A percentile compares a stretch with the other conserved stretches of the same genome.
phyloP scores from a whole-genome alignment of 2,329 filamentous ascomycete species.

The Colletotrichum sp. region DNA sequence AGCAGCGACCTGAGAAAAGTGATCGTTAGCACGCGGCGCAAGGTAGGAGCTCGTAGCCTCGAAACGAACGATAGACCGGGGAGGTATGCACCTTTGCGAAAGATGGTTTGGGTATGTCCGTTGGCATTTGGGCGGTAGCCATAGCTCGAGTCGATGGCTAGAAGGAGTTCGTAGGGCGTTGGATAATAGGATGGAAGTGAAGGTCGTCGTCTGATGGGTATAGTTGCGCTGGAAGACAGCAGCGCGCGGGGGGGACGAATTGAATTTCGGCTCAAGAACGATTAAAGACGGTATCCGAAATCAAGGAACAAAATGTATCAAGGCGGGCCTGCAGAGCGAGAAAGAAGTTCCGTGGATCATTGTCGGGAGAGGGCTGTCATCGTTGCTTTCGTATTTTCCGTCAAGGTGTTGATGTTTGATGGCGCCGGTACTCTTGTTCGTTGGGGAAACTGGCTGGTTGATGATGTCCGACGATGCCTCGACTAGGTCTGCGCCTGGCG shows the following conservation, averaged over 20 bases:
- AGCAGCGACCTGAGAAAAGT: constrained; percentile 50
- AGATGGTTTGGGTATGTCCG: constrained; percentile 64
- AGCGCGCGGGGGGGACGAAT: constrained; percentile 16
- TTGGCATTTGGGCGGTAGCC: constrained; percentile 51
- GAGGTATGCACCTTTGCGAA: constrained; percentile 73
- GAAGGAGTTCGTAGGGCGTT: not conserved
- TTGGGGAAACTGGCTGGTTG: not conserved
- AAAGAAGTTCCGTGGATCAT: constrained; percentile 59
- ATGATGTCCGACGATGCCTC: not conserved
- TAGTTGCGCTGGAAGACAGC: constrained; percentile 17
- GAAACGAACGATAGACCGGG: not conserved
- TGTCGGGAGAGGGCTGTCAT: constrained; percentile 50
- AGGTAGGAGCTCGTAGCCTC: not conserved
- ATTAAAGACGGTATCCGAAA: constrained; percentile 39
- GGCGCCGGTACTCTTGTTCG: not conserved
- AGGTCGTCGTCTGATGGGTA: constrained; percentile 12
- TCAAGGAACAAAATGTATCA: constrained; percentile 62
- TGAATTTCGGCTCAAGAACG: constrained; percentile 18
- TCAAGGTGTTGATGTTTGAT: constrained; percentile 9
- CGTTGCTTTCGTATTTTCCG: constrained; percentile 26
- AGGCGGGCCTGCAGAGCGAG: constrained; percentile 54
- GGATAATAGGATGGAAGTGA: constrained; percentile 20
- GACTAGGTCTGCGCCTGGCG: constrained; percentile 9
- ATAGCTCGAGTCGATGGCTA: constrained; percentile 34
- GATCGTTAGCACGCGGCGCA: constrained; percentile 22